phyloP scores from a whole-genome alignment of 495 filamentous ascomycete genomes.

The Melanomma pulvis-pyrius region DNA sequence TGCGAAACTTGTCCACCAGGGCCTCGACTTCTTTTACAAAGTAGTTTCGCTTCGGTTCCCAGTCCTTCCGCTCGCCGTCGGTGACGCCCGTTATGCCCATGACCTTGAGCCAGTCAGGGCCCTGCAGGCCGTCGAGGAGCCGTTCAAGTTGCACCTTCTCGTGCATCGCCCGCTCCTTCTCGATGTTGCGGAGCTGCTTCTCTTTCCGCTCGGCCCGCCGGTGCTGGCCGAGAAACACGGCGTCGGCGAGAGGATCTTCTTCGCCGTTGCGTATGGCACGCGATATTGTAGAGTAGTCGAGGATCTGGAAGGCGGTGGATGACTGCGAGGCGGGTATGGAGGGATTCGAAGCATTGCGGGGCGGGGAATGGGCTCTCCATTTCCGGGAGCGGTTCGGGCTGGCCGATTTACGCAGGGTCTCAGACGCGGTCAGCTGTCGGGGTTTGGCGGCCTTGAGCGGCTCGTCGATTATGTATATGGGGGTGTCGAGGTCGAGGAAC shows the following conservation, averaged over 20 bases:
- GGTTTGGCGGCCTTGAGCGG: slow-evolving; percentile 40
- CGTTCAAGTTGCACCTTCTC: slow-evolving; percentile 86
- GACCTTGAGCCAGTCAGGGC: slow-evolving; percentile 89
- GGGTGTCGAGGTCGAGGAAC: slow-evolving; percentile 62
- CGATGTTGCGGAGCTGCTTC: slow-evolving; percentile 89
- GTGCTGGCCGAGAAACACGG: slow-evolving; percentile 68
- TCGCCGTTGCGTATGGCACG: slow-evolving; percentile 41
- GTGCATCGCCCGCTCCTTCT: slow-evolving; percentile 88
- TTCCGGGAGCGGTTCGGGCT: slow-evolving; percentile 29
- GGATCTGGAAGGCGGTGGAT: slow-evolving; percentile 55
- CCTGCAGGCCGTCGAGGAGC: slow-evolving; percentile 80
- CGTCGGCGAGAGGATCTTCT: slow-evolving; percentile 70
- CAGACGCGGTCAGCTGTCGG: slow-evolving; percentile 2
- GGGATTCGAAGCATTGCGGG: slow-evolving; percentile 34
- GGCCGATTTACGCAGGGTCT: slow-evolving; percentile 40
- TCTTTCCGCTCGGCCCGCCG: slow-evolving; percentile 82
- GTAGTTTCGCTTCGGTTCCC: slow-evolving; percentile 80
- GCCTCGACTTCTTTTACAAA: slow-evolving; percentile 79
- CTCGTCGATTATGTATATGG: slow-evolving; percentile 59
- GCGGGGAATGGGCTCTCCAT: neutral
- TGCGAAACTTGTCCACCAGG: slow-evolving; percentile 81
- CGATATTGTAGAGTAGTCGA: slow-evolving; percentile 61
- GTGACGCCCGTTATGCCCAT: slow-evolving; percentile 91
- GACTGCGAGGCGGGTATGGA: slow-evolving; percentile 53
- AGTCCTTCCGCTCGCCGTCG: slow-evolving; percentile 78